phyloP scores from a whole-genome alignment of 352 stramenopile species.

The Globisporangium perplexum region DNA sequence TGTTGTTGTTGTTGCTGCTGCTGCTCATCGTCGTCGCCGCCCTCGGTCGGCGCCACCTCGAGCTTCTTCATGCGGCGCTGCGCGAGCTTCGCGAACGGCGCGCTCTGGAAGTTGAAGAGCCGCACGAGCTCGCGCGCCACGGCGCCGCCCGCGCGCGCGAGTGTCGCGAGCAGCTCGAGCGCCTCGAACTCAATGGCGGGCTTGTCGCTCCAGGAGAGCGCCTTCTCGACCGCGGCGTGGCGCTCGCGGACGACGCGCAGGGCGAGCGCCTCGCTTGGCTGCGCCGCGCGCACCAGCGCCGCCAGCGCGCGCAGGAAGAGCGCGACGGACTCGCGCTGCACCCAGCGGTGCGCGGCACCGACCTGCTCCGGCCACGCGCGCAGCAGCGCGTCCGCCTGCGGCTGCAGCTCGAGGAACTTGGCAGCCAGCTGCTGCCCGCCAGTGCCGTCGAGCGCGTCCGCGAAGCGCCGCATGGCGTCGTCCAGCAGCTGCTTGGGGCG shows the following conservation, averaged over 20 bases:
- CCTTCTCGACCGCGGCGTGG: constrained; percentile 51
- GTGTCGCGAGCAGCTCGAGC: constrained; percentile 46
- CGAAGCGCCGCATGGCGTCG: constrained; percentile 36
- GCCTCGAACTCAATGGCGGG: constrained; percentile 68
- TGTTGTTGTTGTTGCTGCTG: no score
- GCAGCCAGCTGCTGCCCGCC: constrained; percentile 8
- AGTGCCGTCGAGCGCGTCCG: constrained; percentile 13
- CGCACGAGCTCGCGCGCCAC: constrained; percentile 66
- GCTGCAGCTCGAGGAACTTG: constrained; percentile 49
- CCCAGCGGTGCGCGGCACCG: constrained; percentile 45
- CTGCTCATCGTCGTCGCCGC: neutral
- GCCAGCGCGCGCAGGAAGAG: constrained; percentile 54
- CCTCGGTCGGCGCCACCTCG: constrained; percentile 2
- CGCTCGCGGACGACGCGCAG: constrained; percentile 69
- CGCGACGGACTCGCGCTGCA: constrained; percentile 62
- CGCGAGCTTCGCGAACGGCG: constrained; percentile 53
- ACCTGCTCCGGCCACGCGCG: constrained; percentile 57
- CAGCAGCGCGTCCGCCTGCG: constrained; percentile 51
- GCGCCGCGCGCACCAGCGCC: constrained; percentile 31
- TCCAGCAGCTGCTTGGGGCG: constrained; percentile 56
- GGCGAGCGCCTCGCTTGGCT: constrained; percentile 46
- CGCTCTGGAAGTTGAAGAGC: constrained; percentile 74
- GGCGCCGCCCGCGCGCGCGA: constrained; percentile 34
- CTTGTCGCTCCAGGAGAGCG: constrained; percentile 84
- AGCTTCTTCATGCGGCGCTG: constrained; percentile 56